Percentiles rank a stretch among this genome's conserved stretches.
Evolutionary conservation across 306 rosid genomes (phyloP).

Genomic region (Cucurbita moschata): DNA sequence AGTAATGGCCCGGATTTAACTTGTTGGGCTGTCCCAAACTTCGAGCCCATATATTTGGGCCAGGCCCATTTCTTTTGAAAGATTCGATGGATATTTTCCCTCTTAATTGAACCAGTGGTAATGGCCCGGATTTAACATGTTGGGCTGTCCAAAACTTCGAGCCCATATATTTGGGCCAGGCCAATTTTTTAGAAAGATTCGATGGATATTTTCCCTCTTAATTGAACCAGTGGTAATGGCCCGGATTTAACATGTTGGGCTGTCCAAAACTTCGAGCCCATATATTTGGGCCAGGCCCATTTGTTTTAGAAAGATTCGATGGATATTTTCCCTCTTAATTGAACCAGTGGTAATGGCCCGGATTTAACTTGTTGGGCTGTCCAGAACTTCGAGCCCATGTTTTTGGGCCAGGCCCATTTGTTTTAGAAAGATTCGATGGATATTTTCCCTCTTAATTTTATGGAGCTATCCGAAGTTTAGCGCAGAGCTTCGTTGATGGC

Average conservation of each 20-base stretch:
- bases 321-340: background rate
- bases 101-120: background rate
- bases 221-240: background rate
- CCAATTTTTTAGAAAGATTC: no score
- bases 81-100: no score
- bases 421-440: background rate
- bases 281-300: background rate
- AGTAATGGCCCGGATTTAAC: no score
- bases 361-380: background rate
- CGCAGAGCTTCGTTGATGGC: constrained; percentile 11
- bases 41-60: no score
- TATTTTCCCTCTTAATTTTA: background rate
- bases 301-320: background rate
- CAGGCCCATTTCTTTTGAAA: no score
- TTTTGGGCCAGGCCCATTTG: background rate
- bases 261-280: background rate
- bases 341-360: background rate
- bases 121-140: background rate
- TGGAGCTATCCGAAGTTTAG: background rate
- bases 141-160: no score
- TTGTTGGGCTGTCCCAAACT: no score
- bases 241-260: background rate
- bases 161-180: no score
- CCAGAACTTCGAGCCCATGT: background rate
- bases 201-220: no score